A percentile compares a stretch with the other conserved stretches of the same genome.
Evolutionary conservation across 176 grass and related monocot genomes (phyloP).

Genomic region (Coix lacrymajobi): DNA sequence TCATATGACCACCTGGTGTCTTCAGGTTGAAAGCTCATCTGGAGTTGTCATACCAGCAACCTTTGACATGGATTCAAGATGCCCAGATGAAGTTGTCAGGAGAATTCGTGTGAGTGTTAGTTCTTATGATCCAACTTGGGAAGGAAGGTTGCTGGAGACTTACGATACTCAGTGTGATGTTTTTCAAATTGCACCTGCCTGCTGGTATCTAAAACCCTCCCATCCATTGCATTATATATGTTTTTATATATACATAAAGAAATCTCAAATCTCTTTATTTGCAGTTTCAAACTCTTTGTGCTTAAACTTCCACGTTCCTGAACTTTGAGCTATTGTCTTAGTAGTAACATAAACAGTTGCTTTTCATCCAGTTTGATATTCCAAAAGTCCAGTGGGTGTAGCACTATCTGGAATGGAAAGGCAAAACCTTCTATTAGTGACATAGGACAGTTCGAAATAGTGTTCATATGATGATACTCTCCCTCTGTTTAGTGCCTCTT

Average conservation of each 20-base stretch:
- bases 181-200: conserved; percentile 55
- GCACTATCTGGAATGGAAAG: neutral
- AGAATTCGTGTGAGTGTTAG: conserved; percentile 58
- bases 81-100: conserved; percentile 87
- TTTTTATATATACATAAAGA: neutral
- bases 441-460: neutral
- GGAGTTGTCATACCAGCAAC: conserved; percentile 53
- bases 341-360: neutral
- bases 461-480: neutral
- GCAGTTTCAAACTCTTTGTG: conserved; percentile 5
- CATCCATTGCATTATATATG: neutral
- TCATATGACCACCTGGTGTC: neutral
- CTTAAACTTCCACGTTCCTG: neutral
- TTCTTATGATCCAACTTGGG: conserved; percentile 63
- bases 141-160: conserved; percentile 73
- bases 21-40: conserved; percentile 70
- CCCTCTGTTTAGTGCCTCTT: neutral
- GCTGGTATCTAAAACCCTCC: conserved; percentile 43
- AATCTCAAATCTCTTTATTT: neutral
- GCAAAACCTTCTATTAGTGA: neutral
- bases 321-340: conserved; percentile 13
- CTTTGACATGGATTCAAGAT: conserved; percentile 70
- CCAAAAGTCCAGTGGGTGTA: neutral
- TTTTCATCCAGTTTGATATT: conserved; percentile 3
- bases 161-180: conserved; percentile 61